Evolutionary conservation across 176 grass and related monocot species (phyloP).

Genomic region (Hsuehochloa calcarea): DNA sequence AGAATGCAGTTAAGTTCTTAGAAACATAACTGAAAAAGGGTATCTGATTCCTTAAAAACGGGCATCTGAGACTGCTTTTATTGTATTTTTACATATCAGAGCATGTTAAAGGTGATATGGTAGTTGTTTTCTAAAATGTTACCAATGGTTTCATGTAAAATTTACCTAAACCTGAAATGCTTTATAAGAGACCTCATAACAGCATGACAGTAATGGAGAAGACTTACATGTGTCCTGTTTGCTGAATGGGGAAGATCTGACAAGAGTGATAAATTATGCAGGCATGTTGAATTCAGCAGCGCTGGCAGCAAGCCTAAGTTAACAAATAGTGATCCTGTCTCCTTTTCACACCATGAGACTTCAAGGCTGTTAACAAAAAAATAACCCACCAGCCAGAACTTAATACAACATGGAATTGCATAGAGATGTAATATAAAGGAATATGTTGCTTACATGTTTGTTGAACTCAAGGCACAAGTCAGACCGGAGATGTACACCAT

Average conservation of each 20-base stretch:
- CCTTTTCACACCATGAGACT: conserved; percentile 80
- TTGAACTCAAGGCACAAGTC: conserved; percentile 58
- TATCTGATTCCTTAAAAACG: neutral
- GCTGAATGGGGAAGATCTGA: conserved; percentile 64
- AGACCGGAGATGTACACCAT: conserved; percentile 79
- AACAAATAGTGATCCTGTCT: conserved; percentile 59
- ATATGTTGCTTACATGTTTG: conserved; percentile 53
- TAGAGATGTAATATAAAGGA: conserved; percentile 27
- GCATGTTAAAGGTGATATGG: conserved; percentile 4
- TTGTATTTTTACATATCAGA: neutral
- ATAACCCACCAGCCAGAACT: conserved; percentile 15
- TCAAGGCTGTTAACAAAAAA: conserved; percentile 61
- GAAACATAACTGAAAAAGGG: conserved; percentile 1
- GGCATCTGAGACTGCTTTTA: neutral
- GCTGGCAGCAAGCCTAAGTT: conserved; percentile 85
- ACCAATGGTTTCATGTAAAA: neutral
- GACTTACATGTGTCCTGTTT: conserved; percentile 65
- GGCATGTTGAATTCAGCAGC: conserved; percentile 82
- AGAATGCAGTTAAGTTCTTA: neutral
- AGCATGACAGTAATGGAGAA: neutral
- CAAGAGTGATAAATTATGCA: conserved; percentile 72
- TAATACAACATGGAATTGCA: conserved; percentile 1
- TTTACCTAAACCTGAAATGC: conserved; percentile 14
- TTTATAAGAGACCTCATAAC: conserved; percentile 7
- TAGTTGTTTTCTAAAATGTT: conserved; percentile 26